Percentiles rank a stretch among this genome's conserved stretches.
These are phyloP conservation scores for Penicillium expansum DNA, from an alignment of 2,329 filamentous ascomycete species.

Conservation along the genomic window DNA sequence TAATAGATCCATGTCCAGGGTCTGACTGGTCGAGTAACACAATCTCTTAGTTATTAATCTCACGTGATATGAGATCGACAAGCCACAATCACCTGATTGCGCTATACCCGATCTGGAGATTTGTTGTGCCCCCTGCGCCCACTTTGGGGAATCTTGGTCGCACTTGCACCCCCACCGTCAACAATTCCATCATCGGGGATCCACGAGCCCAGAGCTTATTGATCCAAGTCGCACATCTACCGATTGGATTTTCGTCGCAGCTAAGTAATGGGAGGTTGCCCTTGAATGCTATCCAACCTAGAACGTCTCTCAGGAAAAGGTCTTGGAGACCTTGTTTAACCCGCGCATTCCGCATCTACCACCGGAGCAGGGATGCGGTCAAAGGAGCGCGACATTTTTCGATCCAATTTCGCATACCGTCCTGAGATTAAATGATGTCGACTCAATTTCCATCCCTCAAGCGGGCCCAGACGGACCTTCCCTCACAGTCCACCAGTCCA, in stretches of 20 bases:
- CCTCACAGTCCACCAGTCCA: conserved; percentile 46
- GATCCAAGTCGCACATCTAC: background rate
- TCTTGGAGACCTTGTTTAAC: conserved; percentile 5
- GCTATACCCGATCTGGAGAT: conserved; percentile 39
- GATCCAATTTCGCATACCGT: conserved; percentile 32
- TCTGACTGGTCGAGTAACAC: background rate
- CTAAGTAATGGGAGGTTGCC: conserved; percentile 4
- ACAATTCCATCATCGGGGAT: conserved; percentile 22
- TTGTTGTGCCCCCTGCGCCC: conserved; percentile 35
- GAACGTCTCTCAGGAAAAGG: background rate
- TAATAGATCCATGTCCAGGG: background rate
- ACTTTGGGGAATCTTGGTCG: conserved; percentile 23
- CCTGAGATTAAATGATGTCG: conserved; percentile 39
- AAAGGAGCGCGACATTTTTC: conserved; percentile 30
- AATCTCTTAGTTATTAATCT: background rate
- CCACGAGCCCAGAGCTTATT: conserved; percentile 1
- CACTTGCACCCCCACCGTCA: conserved; percentile 27
- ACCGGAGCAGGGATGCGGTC: conserved; percentile 42
- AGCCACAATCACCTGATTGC: conserved; percentile 27
- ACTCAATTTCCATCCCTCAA: conserved; percentile 36
- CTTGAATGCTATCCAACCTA: conserved; percentile 3
- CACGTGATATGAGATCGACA: conserved; percentile 25
- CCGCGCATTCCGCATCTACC: conserved; percentile 25
- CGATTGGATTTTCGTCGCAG: background rate
- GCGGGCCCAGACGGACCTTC: conserved; percentile 40